Base-by-base conservation (phyloP, 495 filamentous ascomycete genomes). In the Trichocladium antarcticum region DNA sequence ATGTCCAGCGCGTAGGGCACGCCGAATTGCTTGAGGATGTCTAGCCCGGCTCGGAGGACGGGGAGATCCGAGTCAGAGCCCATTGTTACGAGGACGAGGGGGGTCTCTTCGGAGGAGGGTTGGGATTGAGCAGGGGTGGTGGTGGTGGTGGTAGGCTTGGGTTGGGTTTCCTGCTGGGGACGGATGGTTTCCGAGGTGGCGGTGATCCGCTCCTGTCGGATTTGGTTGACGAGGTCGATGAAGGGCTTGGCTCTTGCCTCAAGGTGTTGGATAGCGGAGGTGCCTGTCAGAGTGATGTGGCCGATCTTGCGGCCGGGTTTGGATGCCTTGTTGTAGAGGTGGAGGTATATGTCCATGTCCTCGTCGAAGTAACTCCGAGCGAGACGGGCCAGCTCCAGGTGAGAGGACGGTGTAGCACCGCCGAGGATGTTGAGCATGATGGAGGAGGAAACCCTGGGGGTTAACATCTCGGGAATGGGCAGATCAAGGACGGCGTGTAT, bases 361-460 rank as follows among this genome's bases (percentile, higher is more conserved):
- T 65, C 56, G 67, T 78, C 43, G 75, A 81, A 60, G 70, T 78
- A 47, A 71, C 72, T 51, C 73, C 76, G 45, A 69, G 89, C 84
- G 22, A 73, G 69, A 42, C 76, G 66, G 12, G 81, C 80, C 37
- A 93, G 71, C 36, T 71, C 58, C 22, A 83, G 67, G 65, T 95
- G 90, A 14, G 86, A 84, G 49, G 81, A 67, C 5, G 77, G 66
- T 1, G 73, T 67, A 21, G 78, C 70, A 43, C 89, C 89, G 35
- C 92, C 92, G 35, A 98, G 80, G 50, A 98, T 87, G 68, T 98
- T 98, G 42, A 97, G 80, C 92, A 98, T 98, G 58, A 98, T 86
- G 16, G 89, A 79, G 9, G 65, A 71, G 39, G 70, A 69, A 31
- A 71, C 74, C 38, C 76, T 74, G 20, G 80, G 76, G 11, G 72